phyloP scores from a whole-genome alignment of 768 basidiomycete species.

The Podaxis sp. region DNA sequence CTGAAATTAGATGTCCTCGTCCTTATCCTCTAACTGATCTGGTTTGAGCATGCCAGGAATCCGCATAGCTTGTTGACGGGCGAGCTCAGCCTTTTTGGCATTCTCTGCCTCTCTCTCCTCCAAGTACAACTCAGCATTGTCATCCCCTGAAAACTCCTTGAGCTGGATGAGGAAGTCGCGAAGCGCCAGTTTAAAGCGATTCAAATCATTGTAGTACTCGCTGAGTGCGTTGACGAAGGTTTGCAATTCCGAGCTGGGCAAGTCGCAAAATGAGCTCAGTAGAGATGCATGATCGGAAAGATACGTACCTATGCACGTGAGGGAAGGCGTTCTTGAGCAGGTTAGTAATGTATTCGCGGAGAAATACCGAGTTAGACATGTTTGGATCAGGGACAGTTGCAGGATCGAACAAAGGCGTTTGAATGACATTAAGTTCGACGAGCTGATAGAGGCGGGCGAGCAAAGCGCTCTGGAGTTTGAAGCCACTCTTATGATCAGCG shows the following conservation, averaged over 20 bases:
- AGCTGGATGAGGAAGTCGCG: conserved; percentile 98
- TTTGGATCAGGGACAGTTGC: conserved; percentile 64
- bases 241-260: conserved; percentile 63
- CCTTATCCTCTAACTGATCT: conserved; percentile 90
- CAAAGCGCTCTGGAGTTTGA: conserved; percentile 92
- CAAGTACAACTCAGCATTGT: conserved; percentile 87
- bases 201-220: conserved; percentile 76
- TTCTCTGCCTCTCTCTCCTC: conserved; percentile 94
- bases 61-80: conserved; percentile 85
- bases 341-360: conserved; percentile 84
- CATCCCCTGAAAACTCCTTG: conserved; percentile 90
- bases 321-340: conserved; percentile 88
- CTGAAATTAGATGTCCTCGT: conserved; percentile 70
- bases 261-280: conserved; percentile 9
- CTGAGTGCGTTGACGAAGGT: conserved; percentile 66
- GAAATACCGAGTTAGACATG: conserved; percentile 75
- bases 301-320: conserved; percentile 78
- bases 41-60: conserved; percentile 99
- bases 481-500: conserved; percentile 98
- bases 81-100: conserved; percentile 73
- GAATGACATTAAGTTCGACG: conserved; percentile 74
- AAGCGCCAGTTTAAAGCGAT: conserved; percentile 89
- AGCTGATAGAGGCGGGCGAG: conserved; percentile 93
- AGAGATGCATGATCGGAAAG: conserved; percentile 15
- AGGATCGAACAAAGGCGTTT: conserved; percentile 83